phyloP scores from a whole-genome alignment of 345 rosid species.

The Trapa bicornis region DNA sequence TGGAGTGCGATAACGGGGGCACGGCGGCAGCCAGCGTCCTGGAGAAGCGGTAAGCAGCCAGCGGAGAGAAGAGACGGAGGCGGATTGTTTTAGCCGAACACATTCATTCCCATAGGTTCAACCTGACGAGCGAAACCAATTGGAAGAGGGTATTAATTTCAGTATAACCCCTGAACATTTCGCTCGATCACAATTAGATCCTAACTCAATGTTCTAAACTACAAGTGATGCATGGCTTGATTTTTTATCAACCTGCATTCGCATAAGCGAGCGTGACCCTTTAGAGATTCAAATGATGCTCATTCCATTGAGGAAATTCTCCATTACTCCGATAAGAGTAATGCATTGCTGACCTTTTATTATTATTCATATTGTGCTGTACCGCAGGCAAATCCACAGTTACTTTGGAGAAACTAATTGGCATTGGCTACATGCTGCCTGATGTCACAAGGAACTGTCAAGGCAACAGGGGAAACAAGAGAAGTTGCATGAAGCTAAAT shows the following conservation, averaged over 20 bases:
- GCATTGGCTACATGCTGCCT: too few species aligned
- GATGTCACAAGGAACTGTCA: too few species aligned
- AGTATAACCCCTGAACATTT: background rate
- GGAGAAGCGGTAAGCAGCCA: conserved; percentile 12
- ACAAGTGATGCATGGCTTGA: too few species aligned
- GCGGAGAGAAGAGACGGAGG: background rate
- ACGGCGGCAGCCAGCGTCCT: conserved; percentile 10
- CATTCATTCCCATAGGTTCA: conserved; percentile 1
- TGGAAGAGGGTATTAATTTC: background rate
- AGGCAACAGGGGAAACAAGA: background rate
- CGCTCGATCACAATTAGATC: background rate
- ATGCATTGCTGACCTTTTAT: too few species aligned
- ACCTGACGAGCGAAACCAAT: background rate
- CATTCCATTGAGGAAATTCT: too few species aligned
- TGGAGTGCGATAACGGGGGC: conserved; percentile 8
- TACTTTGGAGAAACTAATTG: too few species aligned
- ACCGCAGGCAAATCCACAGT: too few species aligned
- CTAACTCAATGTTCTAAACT: background rate
- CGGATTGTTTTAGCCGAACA: background rate
- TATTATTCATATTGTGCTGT: too few species aligned
- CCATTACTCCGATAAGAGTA: too few species aligned
- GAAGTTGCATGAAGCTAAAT: background rate
- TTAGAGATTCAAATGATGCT: too few species aligned
- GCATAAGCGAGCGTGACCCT: too few species aligned
- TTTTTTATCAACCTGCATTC: too few species aligned